Evolutionary conservation across 768 basidiomycete species (phyloP), one percentile per base, ranked within the genome.

Genomic region (Leccinum arenicola): DNA sequence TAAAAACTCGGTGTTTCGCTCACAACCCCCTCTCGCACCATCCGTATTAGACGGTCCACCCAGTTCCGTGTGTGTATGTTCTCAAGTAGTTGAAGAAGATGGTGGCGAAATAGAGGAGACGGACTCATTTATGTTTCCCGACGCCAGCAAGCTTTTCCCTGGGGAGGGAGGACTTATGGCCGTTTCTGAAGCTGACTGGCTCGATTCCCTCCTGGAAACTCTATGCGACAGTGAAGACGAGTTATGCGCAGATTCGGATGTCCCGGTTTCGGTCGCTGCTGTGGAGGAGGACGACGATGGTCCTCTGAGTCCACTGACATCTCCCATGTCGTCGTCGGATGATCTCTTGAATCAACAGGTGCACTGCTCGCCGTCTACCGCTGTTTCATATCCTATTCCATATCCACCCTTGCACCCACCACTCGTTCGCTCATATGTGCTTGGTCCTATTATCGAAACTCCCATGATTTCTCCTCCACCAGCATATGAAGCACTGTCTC

Each of bases 71-170:
- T 72, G 70, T 73, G 67, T 72, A 58, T 68, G 67, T 61, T 65
- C 71, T 69, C 64, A 74, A 63, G 78, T 76, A 57, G 66, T 67
- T 54, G 84, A 86, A 61, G 83, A 86, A 61, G 83, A 83, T 60
- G 76, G 77, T 25, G 64, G 56, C 38, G 65, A 65, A 50, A 60
- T 70, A 35, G 75, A 73, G 31, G 85, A 84, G 66, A 75, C 76
- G 63, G 86, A 88, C 73, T 78, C 85, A 29, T 91, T 92, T 79
- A 83, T 91, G 81, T 92, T 91, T 66, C 90, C 91, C 35, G 89
- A 91, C 71, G 86, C 83, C 58, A 83, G 81, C 72, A 80, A 83
- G 60, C 76, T 87, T 62, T 77, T 81, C 64, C 64, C 73, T 61
- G 71, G 63, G 60, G 56, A 63, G 40, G 60, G 61, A 51, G 60